A percentile compares a stretch with the other conserved stretches of the same genome.
These are phyloP conservation scores for Tieghemiomyces parasiticus DNA, from an alignment of 192 early-diverging fungal species.

Conservation along the genomic window DNA sequence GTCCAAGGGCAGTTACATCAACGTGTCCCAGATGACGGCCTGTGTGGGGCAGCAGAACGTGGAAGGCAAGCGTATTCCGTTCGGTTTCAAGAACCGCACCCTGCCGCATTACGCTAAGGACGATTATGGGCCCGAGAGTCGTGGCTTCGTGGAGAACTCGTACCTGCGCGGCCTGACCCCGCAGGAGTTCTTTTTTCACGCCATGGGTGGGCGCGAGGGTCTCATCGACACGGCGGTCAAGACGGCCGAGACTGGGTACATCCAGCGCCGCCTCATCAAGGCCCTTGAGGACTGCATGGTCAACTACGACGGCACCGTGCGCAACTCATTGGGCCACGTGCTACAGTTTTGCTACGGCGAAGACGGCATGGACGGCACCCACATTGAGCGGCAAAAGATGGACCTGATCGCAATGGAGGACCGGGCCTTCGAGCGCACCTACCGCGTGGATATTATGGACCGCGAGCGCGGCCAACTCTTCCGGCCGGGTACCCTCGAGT, in stretches of 20 bases:
- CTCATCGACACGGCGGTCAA: conserved; percentile 99
- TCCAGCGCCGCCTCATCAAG: conserved; percentile 96
- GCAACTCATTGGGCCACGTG: conserved; percentile 85
- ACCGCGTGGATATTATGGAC: conserved; percentile 65
- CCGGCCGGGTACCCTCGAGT: conserved; percentile 51
- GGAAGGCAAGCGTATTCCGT: conserved; percentile 97
- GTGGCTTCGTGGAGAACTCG: conserved; percentile 35
- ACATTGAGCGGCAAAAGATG: conserved; percentile 71
- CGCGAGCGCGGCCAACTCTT: conserved; percentile 34
- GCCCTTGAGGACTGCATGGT: conserved; percentile 96
- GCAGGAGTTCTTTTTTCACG: conserved; percentile 99
- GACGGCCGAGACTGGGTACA: conserved; percentile 98
- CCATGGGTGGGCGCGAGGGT: conserved; percentile 99
- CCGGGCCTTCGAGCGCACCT: conserved; percentile 59
- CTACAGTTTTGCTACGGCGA: conserved; percentile 97
- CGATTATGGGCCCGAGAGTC: conserved; percentile 80
- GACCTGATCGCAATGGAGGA: conserved; percentile 52
- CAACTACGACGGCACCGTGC: conserved; percentile 93
- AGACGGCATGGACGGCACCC: conserved; percentile 92
- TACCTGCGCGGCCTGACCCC: conserved; percentile 76
- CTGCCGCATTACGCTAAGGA: conserved; percentile 97
- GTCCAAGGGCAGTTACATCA: conserved; percentile 92
- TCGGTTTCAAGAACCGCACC: conserved; percentile 86
- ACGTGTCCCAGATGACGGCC: conserved; percentile 95
- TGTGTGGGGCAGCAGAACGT: conserved; percentile 99